Conservation (phyloP, 805 yeast genomes). For the Starmera quercuum region DNA sequence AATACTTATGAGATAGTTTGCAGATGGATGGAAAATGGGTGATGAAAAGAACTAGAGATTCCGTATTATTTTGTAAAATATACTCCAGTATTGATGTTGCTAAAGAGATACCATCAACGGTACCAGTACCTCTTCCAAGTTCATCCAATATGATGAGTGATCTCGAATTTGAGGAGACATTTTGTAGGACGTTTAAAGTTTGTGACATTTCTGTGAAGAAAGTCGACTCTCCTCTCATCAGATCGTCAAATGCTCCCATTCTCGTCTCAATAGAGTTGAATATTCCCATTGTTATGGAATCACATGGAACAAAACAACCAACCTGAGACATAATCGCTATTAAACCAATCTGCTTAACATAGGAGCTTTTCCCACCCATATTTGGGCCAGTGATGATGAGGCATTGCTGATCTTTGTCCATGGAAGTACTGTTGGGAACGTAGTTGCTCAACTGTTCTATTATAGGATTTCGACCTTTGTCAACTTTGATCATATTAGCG, state of each 20-base stretch:
- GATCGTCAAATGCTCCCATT: slow-evolving; percentile 97
- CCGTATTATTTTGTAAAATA: slow-evolving; percentile 46
- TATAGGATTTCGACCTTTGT: slow-evolving; percentile 76
- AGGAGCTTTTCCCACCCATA: slow-evolving; percentile 96
- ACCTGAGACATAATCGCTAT: slow-evolving; percentile 79
- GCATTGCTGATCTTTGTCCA: slow-evolving; percentile 51
- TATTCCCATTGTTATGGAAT: slow-evolving; percentile 66
- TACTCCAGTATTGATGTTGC: slow-evolving; percentile 94
- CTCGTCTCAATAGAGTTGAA: slow-evolving; percentile 90
- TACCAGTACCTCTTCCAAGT: slow-evolving; percentile 72
- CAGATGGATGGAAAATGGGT: slow-evolving; percentile 96
- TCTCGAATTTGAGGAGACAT: slow-evolving; percentile 52
- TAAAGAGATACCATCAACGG: slow-evolving; percentile 95
- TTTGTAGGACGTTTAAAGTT: slow-evolving; percentile 70
- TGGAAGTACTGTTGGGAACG: slow-evolving; percentile 81
- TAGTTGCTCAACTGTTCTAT: slow-evolving; percentile 50
- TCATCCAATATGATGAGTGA: slow-evolving; percentile 88
- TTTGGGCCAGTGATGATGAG: slow-evolving; percentile 90
- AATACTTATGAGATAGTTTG: slow-evolving; percentile 52
- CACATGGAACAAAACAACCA: slow-evolving; percentile 84
- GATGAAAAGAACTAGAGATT: slow-evolving; percentile 81
- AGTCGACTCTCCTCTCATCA: slow-evolving; percentile 91
- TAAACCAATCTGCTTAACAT: slow-evolving; percentile 82
- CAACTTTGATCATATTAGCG: slow-evolving; percentile 39
- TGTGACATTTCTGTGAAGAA: slow-evolving; percentile 96